Evolutionary conservation across 331 rosid species (phyloP).

Genomic region (Quercus tomentella): DNA sequence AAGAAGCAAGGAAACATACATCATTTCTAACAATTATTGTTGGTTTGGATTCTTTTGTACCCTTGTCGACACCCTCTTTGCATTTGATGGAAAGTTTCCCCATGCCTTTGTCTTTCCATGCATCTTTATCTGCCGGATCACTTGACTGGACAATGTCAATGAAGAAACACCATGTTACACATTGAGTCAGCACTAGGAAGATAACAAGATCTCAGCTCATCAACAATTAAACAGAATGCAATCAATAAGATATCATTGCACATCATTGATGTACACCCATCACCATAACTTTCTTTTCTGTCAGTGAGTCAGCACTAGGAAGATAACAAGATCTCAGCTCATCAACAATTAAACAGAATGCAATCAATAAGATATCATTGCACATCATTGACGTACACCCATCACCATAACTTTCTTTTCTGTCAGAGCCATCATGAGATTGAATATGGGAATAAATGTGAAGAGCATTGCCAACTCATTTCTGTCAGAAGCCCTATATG

Average conservation of each 20-base stretch:
- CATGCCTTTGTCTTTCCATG: slow-evolving; percentile 93
- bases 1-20: slow-evolving; percentile 41
- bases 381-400: background rate
- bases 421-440: background rate
- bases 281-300: background rate
- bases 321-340: background rate
- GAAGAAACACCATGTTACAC: background rate
- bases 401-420: background rate
- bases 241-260: background rate
- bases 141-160: slow-evolving; percentile 51
- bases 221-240: background rate
- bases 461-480: background rate
- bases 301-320: background rate
- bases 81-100: slow-evolving; percentile 87
- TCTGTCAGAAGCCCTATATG: background rate
- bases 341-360: background rate
- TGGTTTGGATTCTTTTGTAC: slow-evolving; percentile 91
- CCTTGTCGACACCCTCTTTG: slow-evolving; percentile 89
- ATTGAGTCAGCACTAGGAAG: background rate
- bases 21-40: slow-evolving; percentile 89
- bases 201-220: background rate
- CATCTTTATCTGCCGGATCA: slow-evolving; percentile 76
- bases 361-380: background rate
- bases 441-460: background rate
- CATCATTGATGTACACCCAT: background rate